A percentile compares a stretch with the other conserved stretches of the same genome.
Evolutionary conservation across 495 filamentous ascomycete species (phyloP).

Genomic region (Cercophora samala): DNA sequence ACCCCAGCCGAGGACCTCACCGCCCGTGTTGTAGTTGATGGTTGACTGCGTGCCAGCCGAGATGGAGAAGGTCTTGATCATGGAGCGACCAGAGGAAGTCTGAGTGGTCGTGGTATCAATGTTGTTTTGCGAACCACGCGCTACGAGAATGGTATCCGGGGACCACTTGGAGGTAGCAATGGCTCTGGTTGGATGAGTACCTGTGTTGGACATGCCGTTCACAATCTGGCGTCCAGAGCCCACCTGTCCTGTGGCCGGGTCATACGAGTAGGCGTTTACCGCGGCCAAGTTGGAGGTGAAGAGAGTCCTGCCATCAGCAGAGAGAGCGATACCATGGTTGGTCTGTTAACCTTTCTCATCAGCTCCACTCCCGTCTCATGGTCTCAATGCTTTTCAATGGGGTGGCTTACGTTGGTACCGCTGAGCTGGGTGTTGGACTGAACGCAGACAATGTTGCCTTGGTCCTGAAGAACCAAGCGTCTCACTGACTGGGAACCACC

Average conservation of each 20-base stretch:
- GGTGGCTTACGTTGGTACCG: constrained; percentile 37
- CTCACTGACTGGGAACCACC: constrained; percentile 46
- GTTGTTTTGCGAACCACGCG: constrained; percentile 55
- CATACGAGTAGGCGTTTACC: constrained; percentile 58
- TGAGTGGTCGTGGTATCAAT: constrained; percentile 49
- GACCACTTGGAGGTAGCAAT: constrained; percentile 51
- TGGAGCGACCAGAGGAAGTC: constrained; percentile 48
- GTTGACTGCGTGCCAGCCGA: constrained; percentile 30
- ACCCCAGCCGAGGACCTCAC: constrained; percentile 61
- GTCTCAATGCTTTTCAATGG: too few species aligned
- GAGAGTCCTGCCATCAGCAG: constrained; percentile 56
- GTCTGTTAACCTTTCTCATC: constrained; percentile 37
- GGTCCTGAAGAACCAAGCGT: constrained; percentile 47
- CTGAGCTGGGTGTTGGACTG: constrained; percentile 39
- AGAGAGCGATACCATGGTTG: constrained; percentile 62
- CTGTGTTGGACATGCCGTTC: constrained; percentile 48
- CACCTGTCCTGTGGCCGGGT: constrained; percentile 44
- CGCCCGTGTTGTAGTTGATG: constrained; percentile 48
- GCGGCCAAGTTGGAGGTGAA: constrained; percentile 55
- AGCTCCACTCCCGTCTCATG: background rate
- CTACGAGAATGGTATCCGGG: constrained; percentile 52
- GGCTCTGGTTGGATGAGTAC: constrained; percentile 53
- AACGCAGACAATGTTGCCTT: constrained; percentile 46
- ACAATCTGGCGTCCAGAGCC: constrained; percentile 47
- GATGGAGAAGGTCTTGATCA: constrained; percentile 60